Evolutionary conservation across 2,329 filamentous ascomycete species (phyloP).

Genomic region (Fusarium algeriense): DNA sequence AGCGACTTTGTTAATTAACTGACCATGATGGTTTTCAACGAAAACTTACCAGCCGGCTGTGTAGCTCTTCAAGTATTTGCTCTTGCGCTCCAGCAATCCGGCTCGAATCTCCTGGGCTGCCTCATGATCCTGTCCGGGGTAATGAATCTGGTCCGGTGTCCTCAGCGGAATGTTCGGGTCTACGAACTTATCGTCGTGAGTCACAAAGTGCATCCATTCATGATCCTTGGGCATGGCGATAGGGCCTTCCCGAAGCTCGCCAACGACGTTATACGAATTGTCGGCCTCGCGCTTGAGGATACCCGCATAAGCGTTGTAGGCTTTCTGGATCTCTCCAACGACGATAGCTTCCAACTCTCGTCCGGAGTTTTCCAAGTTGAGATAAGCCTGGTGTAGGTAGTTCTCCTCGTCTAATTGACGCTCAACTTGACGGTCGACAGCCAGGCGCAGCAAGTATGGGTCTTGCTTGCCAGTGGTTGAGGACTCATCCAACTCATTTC

Average conservation of each 20-base stretch:
- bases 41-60: slow-evolving; percentile 86
- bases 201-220: slow-evolving; percentile 89
- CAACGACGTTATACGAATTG: slow-evolving; percentile 79
- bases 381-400: slow-evolving; percentile 93
- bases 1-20: slow-evolving; percentile 20
- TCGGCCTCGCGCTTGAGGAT: slow-evolving; percentile 94
- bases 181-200: slow-evolving; percentile 85
- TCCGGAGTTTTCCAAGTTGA: slow-evolving; percentile 94
- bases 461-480: slow-evolving; percentile 85
- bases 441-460: slow-evolving; percentile 87
- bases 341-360: slow-evolving; percentile 96
- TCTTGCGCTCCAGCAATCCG: slow-evolving; percentile 95
- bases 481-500: slow-evolving; percentile 82
- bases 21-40: background rate
- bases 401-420: slow-evolving; percentile 97
- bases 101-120: slow-evolving; percentile 86
- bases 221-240: slow-evolving; percentile 94
- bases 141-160: slow-evolving; percentile 84
- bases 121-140: slow-evolving; percentile 89
- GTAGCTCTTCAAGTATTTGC: slow-evolving; percentile 98
- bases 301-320: slow-evolving; percentile 92
- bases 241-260: slow-evolving; percentile 85
- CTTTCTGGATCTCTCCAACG: slow-evolving; percentile 97
- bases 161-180: slow-evolving; percentile 85
- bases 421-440: slow-evolving; percentile 90